phyloP scores from a whole-genome alignment of 805 yeast genomes.

The Jamesozyma hellenica region DNA sequence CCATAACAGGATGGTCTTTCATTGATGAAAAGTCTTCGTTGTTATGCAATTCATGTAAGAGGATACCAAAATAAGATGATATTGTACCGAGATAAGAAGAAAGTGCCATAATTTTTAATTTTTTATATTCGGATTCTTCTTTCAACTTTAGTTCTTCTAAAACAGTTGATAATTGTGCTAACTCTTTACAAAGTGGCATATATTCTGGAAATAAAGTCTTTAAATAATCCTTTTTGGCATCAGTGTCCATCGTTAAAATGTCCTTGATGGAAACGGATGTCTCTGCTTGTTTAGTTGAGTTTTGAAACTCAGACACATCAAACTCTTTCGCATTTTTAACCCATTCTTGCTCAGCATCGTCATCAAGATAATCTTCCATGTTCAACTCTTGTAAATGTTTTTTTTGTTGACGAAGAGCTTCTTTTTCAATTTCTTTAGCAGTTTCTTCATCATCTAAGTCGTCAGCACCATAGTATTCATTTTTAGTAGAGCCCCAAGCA shows the following conservation, averaged over 20 bases:
- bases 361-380: conserved; percentile 69
- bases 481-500: conserved; percentile 38
- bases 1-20: conserved; percentile 89
- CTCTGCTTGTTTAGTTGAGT: conserved; percentile 24
- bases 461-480: conserved; percentile 45
- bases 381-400: conserved; percentile 65
- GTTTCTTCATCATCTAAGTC: conserved; percentile 54
- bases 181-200: conserved; percentile 62
- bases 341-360: conserved; percentile 70
- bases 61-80: conserved; percentile 66
- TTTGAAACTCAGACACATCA: conserved; percentile 32
- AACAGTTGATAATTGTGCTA: conserved; percentile 33
- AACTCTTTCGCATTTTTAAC: conserved; percentile 44
- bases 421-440: conserved; percentile 70
- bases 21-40: conserved; percentile 50
- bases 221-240: conserved; percentile 45
- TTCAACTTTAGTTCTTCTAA: conserved; percentile 31
- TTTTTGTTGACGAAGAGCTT: conserved; percentile 80
- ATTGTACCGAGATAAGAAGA: conserved; percentile 72
- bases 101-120: conserved; percentile 58
- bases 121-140: conserved; percentile 29
- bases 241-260: conserved; percentile 39
- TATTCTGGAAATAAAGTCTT: conserved; percentile 72
- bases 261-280: conserved; percentile 34
- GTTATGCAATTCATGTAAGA: conserved; percentile 44